Evolutionary conservation across 192 early-diverging fungal genomes (phyloP).

Genomic region (Podila horticola): DNA sequence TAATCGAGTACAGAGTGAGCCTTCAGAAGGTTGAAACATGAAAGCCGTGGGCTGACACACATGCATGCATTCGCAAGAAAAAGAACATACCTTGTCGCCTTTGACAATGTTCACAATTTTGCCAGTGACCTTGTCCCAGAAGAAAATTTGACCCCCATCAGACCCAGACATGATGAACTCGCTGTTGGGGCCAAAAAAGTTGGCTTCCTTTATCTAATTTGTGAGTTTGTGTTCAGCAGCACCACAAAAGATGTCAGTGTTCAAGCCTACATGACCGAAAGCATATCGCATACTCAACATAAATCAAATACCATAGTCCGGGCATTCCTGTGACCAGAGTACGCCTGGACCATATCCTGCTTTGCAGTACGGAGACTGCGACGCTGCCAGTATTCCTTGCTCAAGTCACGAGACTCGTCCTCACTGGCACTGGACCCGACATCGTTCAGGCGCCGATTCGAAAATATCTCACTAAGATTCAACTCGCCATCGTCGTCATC

Average conservation of each 20-base stretch:
- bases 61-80: neutral
- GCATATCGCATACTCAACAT: neutral
- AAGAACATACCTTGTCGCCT: slow-evolving; percentile 61
- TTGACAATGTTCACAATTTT: slow-evolving; percentile 69
- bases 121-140: slow-evolving; percentile 73
- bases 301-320: slow-evolving; percentile 41
- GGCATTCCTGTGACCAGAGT: slow-evolving; percentile 53
- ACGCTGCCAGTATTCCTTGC: slow-evolving; percentile 23
- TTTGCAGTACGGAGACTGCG: slow-evolving; percentile 21
- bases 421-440: slow-evolving; percentile 3
- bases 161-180: slow-evolving; percentile 80
- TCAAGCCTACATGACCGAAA: neutral
- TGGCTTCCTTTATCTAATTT: slow-evolving; percentile 75
- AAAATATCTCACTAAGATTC: slow-evolving; percentile 8
- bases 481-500: slow-evolving; percentile 22
- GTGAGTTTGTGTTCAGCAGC: neutral
- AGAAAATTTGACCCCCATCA: slow-evolving; percentile 76
- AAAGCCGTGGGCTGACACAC: neutral
- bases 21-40: no score
- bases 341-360: slow-evolving; percentile 40
- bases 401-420: neutral
- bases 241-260: neutral
- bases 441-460: neutral
- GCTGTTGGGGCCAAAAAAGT: slow-evolving; percentile 73
- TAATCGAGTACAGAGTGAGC: no score